Base-by-base conservation (phyloP, 306 rosid species). In the Sesbania bispinosa region DNA sequence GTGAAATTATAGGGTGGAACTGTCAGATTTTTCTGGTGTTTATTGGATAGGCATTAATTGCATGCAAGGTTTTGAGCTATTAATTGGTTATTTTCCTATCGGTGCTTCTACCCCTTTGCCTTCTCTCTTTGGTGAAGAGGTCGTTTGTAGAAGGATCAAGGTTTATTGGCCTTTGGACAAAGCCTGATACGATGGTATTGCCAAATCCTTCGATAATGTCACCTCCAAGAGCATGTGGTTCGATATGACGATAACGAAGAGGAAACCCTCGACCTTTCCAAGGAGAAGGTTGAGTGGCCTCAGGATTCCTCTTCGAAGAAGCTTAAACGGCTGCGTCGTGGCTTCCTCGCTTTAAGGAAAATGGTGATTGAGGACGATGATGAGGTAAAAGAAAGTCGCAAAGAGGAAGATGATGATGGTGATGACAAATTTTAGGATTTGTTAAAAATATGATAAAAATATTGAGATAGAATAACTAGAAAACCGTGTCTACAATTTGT, bases 121-220 rank as follows among this genome's bases (percentile, higher is more conserved):
- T 36, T 51, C 85, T 2, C 36, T 58, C 36, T 64, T 51, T 60
- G 81, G 86, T 0, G 29, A 45, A n/a, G 95, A 85, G 58, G 85
- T 67, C 15, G 82, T 90, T 2, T 97, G 95, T 10, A 85, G 71
- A 85, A 83, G 85, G 82, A 62, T 94, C 57, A 94, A 71, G 85
- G 92, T 90, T 29, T 89, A 78, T 60, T 87, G 96, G 98, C 93
- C 98, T 18, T 30, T 86, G 71, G 98, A 90, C 59, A 52, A 86
- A 46, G 73, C 80, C 27, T 94, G 98, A 96, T 94, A 90, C 74
- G 87, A 87, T 78, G 98, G 98, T 6, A 13, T 19, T 14, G 86
- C 90, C 63, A 89, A 82, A 55, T 75, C 83, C 0, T 94, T 86
- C 20, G 82, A 86, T 42, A 65, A 45, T 14, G 24, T 39, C 3